Conservation (phyloP, 768 basidiomycete genomes). For the Boletus rubropictus region DNA sequence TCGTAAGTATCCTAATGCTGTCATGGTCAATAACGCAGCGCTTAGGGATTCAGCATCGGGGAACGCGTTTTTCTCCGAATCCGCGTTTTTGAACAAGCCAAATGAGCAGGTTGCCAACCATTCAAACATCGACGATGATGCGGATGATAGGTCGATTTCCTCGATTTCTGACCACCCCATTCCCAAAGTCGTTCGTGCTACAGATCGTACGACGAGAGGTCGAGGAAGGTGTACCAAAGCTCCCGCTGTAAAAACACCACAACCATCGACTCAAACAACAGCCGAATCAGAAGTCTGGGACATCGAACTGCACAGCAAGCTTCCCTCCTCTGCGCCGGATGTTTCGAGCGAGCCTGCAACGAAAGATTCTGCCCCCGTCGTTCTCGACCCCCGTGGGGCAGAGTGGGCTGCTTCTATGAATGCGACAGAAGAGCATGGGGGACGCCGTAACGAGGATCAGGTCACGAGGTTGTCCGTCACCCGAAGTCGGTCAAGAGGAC, state of each 20-base stretch:
- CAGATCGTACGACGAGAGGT: slow-evolving; percentile 1
- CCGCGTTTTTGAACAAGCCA: slow-evolving; percentile 37
- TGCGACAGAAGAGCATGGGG: not conserved
- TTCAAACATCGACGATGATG: slow-evolving; percentile 3
- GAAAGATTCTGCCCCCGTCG: slow-evolving; percentile 24
- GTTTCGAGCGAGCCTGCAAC: slow-evolving; percentile 15
- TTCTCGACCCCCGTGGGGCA: slow-evolving; percentile 33
- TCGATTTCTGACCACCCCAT: slow-evolving; percentile 16
- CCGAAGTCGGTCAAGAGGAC: not conserved
- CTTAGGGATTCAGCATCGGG: slow-evolving; percentile 12
- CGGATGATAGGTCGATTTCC: slow-evolving; percentile 9
- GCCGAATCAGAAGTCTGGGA: slow-evolving; percentile 49
- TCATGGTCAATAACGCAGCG: not conserved
- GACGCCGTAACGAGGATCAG: not conserved
- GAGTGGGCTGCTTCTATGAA: slow-evolving; percentile 24
- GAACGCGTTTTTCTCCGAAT: slow-evolving; percentile 41
- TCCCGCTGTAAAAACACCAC: not conserved
- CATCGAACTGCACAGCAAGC: slow-evolving; percentile 40
- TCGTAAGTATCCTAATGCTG: slow-evolving; percentile 7
- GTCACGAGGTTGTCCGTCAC: not conserved
- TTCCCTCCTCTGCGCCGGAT: slow-evolving; percentile 19
- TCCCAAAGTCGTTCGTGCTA: slow-evolving; percentile 4
- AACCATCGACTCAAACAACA: not conserved
- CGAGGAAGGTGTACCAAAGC: not conserved
- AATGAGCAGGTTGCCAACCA: slow-evolving; percentile 5